Base-by-base conservation (phyloP, 306 rosid species). In the Sesbania bispinosa region DNA sequence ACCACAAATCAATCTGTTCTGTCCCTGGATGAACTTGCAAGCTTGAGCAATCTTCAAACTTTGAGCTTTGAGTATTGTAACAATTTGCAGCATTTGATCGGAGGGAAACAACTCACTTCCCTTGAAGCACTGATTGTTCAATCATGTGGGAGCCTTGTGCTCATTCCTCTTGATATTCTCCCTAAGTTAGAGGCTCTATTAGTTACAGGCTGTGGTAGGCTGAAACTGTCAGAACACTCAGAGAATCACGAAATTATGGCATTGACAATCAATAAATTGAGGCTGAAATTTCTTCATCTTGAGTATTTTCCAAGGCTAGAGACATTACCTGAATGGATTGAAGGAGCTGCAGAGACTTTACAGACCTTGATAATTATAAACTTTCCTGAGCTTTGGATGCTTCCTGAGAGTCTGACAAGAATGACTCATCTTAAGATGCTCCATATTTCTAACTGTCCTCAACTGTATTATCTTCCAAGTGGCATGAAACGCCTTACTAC, bases 1-100 rank as follows among this genome's bases (percentile, higher is more conserved):
- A 62, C 78, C 41, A 73, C 69, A 32, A 45, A 72, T 1, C 69
- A 72, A 10, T 32, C 59, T 6, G 3, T 30, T 15, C 3, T 57
- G 4, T 14, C 63, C 5, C 1, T 2, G 6, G 0, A 18, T 16
- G 29, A 59, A 33, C 4, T 59, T 15, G 30, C 10, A 4, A 60
- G n/a, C n/a, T n/a, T n/a, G n/a, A n/a, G n/a, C n/a, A n/a, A n/a
- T n/a, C n/a, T n/a, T n/a, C n/a, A 60, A 18, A 4, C 15, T 10
- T 35, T 33, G 30, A 0, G 10, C 19, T 60, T 60, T 18, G 1
- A 60, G 4, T 0, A 0, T 18, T 35, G 67, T 60, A 15, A 9
- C 29, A 35, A 19, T 10, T 6, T 30, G 35, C 3, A 30, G 35
- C 11, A 10, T 4, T 41, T 41, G 46, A 10, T 41, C 46, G 11